These are phyloP conservation scores for Fonsecaea pedrosoi DNA, from an alignment of 2,329 filamentous ascomycete genomes.

Conservation along the genomic window DNA sequence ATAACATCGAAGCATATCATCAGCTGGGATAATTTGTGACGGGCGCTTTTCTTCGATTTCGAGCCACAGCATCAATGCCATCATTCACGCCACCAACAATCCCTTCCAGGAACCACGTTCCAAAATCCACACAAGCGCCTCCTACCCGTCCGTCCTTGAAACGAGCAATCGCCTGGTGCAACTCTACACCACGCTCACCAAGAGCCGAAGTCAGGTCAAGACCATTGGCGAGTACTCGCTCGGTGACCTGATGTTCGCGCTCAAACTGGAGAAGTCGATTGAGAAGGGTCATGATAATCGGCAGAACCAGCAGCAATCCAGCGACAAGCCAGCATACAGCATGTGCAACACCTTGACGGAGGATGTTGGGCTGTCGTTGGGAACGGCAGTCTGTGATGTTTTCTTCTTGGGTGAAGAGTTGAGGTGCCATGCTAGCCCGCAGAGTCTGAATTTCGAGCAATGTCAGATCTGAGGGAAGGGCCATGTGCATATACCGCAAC, in stretches of 20 bases:
- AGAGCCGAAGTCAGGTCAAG: slow-evolving; percentile 62
- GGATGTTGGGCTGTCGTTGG: slow-evolving; percentile 18
- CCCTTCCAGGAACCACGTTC: slow-evolving; percentile 68
- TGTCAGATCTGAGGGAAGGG: slow-evolving; percentile 32
- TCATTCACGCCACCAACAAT: slow-evolving; percentile 72
- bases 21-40: slow-evolving; percentile 44
- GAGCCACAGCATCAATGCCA: slow-evolving; percentile 48
- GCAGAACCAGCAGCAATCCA: slow-evolving; percentile 31
- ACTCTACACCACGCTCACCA: slow-evolving; percentile 58
- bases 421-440: slow-evolving; percentile 32
- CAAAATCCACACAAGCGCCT: slow-evolving; percentile 61
- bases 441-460: slow-evolving; percentile 31
- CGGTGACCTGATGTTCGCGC: slow-evolving; percentile 68
- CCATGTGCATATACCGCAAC: slow-evolving; percentile 36
- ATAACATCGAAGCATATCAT: background rate
- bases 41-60: slow-evolving; percentile 55
- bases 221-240: slow-evolving; percentile 61
- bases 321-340: slow-evolving; percentile 34
- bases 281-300: slow-evolving; percentile 31
- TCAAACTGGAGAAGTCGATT: slow-evolving; percentile 60
- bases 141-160: slow-evolving; percentile 72
- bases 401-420: slow-evolving; percentile 13
- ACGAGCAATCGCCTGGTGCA: slow-evolving; percentile 63
- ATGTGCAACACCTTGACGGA: slow-evolving; percentile 33
- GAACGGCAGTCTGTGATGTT: background rate